Percentiles rank a stretch among this genome's conserved stretches.
Evolutionary conservation across 2,329 filamentous ascomycete genomes (phyloP).

Genomic region (Colletotrichum australisinense): DNA sequence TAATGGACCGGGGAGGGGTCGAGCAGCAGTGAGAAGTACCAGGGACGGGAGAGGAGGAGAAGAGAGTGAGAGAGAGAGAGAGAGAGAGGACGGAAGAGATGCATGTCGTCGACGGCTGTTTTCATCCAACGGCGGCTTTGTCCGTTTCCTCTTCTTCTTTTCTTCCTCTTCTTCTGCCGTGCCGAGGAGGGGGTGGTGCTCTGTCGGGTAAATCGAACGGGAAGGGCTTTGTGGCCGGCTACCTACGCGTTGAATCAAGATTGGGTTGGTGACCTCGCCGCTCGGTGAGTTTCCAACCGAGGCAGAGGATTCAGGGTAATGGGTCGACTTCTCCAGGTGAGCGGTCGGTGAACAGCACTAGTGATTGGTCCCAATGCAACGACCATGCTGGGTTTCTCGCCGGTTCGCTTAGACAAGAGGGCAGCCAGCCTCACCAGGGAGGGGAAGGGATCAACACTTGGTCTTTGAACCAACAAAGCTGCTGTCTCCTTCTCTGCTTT

Average conservation of each 20-base stretch:
- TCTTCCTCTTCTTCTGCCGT: neutral
- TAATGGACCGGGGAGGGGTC: neutral
- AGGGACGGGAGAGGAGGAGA: neutral
- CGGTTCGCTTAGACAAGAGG: neutral
- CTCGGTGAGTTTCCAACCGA: slow-evolving; percentile 21
- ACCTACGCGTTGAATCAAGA: neutral
- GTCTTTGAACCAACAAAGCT: neutral
- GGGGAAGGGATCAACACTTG: neutral
- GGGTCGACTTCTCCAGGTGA: slow-evolving; percentile 10
- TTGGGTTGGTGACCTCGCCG: neutral
- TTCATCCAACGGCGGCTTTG: neutral
- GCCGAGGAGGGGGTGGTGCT: slow-evolving; percentile 1
- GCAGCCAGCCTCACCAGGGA: neutral
- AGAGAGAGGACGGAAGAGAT: neutral
- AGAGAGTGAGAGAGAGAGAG: neutral
- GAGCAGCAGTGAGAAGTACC: neutral
- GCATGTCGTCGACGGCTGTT: neutral
- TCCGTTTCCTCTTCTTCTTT: neutral
- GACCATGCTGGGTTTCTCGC: neutral
- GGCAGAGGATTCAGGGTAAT: slow-evolving; percentile 7
- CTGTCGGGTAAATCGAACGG: neutral
- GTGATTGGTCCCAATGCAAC: neutral
- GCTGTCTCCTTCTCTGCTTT: neutral
- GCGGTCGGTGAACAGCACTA: slow-evolving; percentile 18
- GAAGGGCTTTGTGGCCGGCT: neutral